Base-by-base conservation (phyloP, 192 early-diverging fungal species). In the Coemansia sp. region DNA sequence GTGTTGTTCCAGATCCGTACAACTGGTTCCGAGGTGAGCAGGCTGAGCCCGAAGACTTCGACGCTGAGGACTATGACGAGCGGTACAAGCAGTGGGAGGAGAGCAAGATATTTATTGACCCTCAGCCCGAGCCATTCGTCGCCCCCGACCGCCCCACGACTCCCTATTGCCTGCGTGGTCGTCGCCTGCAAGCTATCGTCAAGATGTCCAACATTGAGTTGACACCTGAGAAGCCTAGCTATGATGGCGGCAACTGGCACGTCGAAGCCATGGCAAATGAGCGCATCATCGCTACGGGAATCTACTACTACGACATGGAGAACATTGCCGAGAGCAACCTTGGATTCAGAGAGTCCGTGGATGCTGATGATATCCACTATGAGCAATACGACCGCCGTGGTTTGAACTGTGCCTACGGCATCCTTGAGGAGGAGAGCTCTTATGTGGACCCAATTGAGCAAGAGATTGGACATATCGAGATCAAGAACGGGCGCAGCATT, bases 191-290 rank as follows among this genome's bases (percentile, higher is more conserved):
- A 64, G 89, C 88, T 13, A 91, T 94, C 33, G 81, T 89, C 69
- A 91, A 92, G 73, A 79, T 91, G 70, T 87, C 89, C 49, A 88
- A 82, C 72, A 90, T 91, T 53, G 67, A 82, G 21, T 64, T 94
- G 53, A 86, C 87, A 1, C 90, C 89, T 21, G 89, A 89, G 42
- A 86, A 86, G 16, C 85, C 89, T 0, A 62, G 40, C 2, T 89
- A 86, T 62, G 59, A 73, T 5, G 89, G 89, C 19, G 70, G 67
- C 33, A 67, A 58, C 9, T 94, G 91, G 92, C 89, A 94, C 50
- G 75, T 91, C 5, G 90, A 92, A 60, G 92, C 53, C 90, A 37
- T 37, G 35, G 35, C 35, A 6, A 37, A 37, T 37, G 35, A 37
- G 35, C 35, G 35, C 35, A 37, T 94, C 42, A 79, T 89, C 4